Evolutionary conservation across 352 stramenopile genomes (phyloP).

Genomic region (Globisporangium radiosum): DNA sequence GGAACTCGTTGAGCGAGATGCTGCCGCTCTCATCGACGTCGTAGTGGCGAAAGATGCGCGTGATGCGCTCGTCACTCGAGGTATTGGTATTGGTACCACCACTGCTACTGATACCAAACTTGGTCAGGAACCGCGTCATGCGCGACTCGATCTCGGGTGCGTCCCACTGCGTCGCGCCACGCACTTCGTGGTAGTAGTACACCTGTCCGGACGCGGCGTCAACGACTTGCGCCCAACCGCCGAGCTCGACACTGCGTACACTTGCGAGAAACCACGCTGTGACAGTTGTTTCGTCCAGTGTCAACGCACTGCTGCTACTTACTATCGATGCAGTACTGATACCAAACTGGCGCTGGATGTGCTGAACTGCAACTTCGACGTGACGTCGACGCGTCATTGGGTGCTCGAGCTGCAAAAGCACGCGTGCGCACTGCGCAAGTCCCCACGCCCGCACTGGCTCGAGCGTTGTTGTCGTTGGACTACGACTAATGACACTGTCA

Average conservation of each 20-base stretch:
- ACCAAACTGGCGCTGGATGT: conserved; percentile 21
- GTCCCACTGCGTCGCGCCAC: conserved; percentile 60
- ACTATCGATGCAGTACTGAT: neutral
- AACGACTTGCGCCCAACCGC: conserved; percentile 50
- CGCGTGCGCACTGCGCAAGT: conserved; percentile 16
- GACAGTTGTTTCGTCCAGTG: conserved; percentile 18
- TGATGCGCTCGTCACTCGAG: conserved; percentile 46
- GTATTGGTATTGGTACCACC: neutral
- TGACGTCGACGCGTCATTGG: conserved; percentile 25
- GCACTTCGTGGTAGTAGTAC: conserved; percentile 64
- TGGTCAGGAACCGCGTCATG: conserved; percentile 44
- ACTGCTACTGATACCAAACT: conserved; percentile 20
- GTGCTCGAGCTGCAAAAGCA: conserved; percentile 31
- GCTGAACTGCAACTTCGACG: conserved; percentile 20
- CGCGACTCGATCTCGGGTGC: conserved; percentile 40
- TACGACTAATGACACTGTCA: too few relatives aligned
- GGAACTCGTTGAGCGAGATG: conserved; percentile 52
- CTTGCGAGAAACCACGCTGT: conserved; percentile 33
- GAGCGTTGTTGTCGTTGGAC: too few relatives aligned
- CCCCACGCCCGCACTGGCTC: conserved; percentile 9
- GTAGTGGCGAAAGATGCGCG: conserved; percentile 60
- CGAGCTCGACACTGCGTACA: conserved; percentile 36
- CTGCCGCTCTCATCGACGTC: conserved; percentile 60
- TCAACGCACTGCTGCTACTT: neutral
- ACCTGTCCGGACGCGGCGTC: conserved; percentile 27